Evolutionary conservation across 2,329 filamentous ascomycete genomes (phyloP).

Genomic region (Penicillium sp.): DNA sequence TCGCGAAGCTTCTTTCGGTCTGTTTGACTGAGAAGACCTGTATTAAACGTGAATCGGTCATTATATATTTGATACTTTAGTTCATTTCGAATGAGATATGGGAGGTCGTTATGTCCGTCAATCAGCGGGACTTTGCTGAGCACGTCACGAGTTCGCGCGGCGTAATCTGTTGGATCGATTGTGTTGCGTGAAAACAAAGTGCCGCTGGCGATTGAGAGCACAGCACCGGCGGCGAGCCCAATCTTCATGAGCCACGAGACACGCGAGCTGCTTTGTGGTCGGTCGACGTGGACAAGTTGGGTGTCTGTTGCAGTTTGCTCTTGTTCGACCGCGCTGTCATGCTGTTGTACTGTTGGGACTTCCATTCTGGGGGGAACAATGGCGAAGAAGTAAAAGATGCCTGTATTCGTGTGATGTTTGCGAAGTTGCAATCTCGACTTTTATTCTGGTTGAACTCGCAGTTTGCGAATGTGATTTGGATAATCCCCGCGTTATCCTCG

Average conservation of each 20-base stretch:
- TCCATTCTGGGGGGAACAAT: not conserved
- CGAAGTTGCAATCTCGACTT: not conserved
- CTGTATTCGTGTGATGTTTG: too few relatives aligned
- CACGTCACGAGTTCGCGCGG: not conserved
- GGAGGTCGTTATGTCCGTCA: conserved; percentile 11
- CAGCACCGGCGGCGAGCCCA: not conserved
- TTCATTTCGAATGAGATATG: not conserved
- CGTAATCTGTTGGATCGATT: not conserved
- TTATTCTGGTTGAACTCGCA: not conserved
- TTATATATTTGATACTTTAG: conserved; percentile 8
- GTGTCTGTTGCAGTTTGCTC: not conserved
- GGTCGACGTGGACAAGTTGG: not conserved
- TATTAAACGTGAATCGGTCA: conserved; percentile 3
- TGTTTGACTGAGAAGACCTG: not conserved
- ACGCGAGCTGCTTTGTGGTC: not conserved
- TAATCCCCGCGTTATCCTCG: not conserved
- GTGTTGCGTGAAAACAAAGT: not conserved
- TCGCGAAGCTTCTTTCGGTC: not conserved
- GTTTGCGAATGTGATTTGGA: not conserved
- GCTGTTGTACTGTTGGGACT: not conserved
- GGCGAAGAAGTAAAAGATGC: too few relatives aligned
- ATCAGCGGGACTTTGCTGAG: conserved; percentile 1
- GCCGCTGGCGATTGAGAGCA: not conserved
- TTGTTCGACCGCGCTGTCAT: not conserved
- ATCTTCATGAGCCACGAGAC: not conserved